Conservation (phyloP, 306 rosid species). For the Glycine latifolia region DNA sequence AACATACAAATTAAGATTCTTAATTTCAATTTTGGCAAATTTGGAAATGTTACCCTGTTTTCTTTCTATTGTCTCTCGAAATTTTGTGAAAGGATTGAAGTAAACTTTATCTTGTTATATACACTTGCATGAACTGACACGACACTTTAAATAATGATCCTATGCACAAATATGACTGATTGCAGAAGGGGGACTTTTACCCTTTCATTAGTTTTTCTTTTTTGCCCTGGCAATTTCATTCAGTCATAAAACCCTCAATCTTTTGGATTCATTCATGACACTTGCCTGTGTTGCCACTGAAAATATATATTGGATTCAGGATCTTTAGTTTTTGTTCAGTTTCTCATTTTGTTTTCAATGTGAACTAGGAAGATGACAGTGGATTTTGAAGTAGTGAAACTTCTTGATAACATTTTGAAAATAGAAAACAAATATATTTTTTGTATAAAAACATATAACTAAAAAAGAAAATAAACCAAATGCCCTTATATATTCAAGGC, state of each 20-base stretch:
- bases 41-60: neutral
- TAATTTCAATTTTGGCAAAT: neutral
- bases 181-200: neutral
- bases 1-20: neutral
- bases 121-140: no score
- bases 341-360: constrained; percentile 52
- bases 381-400: constrained; percentile 48
- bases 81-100: neutral
- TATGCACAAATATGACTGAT: neutral
- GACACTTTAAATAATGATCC: neutral
- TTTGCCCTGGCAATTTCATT: constrained; percentile 16
- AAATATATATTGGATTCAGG: constrained; percentile 59
- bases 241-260: constrained; percentile 3
- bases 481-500: neutral
- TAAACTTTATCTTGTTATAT: neutral
- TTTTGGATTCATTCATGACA: constrained; percentile 33
- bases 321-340: constrained; percentile 51
- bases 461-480: constrained; percentile 1
- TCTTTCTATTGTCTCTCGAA: neutral
- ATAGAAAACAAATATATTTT: neutral
- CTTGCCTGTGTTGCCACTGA: constrained; percentile 60
- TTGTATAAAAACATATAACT: neutral
- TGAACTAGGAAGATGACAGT: constrained; percentile 53
- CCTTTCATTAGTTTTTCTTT: neutral
- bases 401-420: neutral